phyloP scores from a whole-genome alignment of 108 stramenopile genomes.

The Chaetoceros tenuissimus region DNA sequence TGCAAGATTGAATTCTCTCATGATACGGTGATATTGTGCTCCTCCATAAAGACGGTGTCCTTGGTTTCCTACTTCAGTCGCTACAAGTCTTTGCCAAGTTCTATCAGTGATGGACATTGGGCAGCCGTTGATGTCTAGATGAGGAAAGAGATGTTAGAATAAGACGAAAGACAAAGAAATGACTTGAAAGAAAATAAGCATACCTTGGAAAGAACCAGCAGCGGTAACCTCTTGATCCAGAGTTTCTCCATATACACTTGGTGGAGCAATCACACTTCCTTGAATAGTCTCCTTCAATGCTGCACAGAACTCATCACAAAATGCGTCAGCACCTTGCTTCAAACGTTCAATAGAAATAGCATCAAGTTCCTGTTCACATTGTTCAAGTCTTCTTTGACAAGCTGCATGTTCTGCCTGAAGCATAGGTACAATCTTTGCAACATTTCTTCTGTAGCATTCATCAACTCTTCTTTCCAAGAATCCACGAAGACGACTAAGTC shows the following conservation, averaged over 20 bases:
- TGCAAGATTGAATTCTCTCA: constrained; percentile 84
- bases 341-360: constrained; percentile 75
- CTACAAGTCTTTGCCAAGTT: constrained; percentile 57
- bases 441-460: constrained; percentile 84
- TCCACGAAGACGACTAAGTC: constrained; percentile 65
- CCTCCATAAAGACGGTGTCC: constrained; percentile 84
- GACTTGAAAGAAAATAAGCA: constrained; percentile 1
- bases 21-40: constrained; percentile 85
- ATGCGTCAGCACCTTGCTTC: constrained; percentile 66
- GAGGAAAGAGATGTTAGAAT: neutral
- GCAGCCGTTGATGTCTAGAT: constrained; percentile 45
- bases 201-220: constrained; percentile 72
- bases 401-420: constrained; percentile 72
- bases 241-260: constrained; percentile 80
- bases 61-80: constrained; percentile 51
- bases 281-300: constrained; percentile 64
- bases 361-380: constrained; percentile 70
- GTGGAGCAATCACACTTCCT: constrained; percentile 77
- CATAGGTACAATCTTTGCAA: constrained; percentile 86
- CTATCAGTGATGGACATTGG: constrained; percentile 67
- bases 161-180: constrained; percentile 1
- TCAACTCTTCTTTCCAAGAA: constrained; percentile 87
- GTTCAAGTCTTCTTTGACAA: constrained; percentile 55
- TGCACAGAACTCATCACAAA: constrained; percentile 82
- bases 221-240: constrained; percentile 66